Evolutionary conservation across 2,329 filamentous ascomycete species (phyloP), one percentile per base, ranked within the genome.

Genomic region (Sarocladium kiliense): DNA sequence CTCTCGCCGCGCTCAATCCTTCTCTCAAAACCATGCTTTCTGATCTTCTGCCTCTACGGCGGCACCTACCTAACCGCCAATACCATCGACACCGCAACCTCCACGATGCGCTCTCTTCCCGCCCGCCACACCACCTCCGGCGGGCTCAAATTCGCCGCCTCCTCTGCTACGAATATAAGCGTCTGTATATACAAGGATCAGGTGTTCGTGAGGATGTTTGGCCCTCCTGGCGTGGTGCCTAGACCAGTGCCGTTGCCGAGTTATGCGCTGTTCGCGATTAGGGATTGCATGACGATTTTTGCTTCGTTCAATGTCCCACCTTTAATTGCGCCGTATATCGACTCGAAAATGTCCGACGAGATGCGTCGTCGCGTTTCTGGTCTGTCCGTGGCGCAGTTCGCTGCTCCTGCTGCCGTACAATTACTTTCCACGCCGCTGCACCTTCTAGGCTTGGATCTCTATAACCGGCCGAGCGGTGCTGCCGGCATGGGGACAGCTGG

Each of bases 31-130:
- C 87, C 88, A 1, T 87, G 88, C 63, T 82, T 75, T 45, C 78
- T 91, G 60, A 86, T 91, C 66, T 80, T 83, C 72, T 75, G 82
- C 71, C 77, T 96, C 42, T 97, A 97, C 77, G 89, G 86, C 58
- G 87, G 89, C 61, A 97, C 93, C 57, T 97, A 97, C 75, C 74
- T 94, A 12, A 91, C 89, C 1, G 92, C 93, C 60, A 97, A 97
- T 75, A 74, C 81, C 12, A 84, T 96, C 67, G 93, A 97, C 74
- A 97, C 93, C 0, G 70, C 83, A 49, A 76, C 84, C 44, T 87
- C 89, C 4, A 91, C 88, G 1, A 62, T 84, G 14, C 70, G 75
- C 50, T 73, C 81, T 64, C 71, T 75, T 16, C 75, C 84, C 32
- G 81, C 88, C 6, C 74, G 77, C 5, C 71, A 76, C 61, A 85